Percentiles rank a stretch among this genome's conserved stretches.
phyloP scores from a whole-genome alignment of 2,329 filamentous ascomycete genomes.

The Colletotrichum zoysiae region DNA sequence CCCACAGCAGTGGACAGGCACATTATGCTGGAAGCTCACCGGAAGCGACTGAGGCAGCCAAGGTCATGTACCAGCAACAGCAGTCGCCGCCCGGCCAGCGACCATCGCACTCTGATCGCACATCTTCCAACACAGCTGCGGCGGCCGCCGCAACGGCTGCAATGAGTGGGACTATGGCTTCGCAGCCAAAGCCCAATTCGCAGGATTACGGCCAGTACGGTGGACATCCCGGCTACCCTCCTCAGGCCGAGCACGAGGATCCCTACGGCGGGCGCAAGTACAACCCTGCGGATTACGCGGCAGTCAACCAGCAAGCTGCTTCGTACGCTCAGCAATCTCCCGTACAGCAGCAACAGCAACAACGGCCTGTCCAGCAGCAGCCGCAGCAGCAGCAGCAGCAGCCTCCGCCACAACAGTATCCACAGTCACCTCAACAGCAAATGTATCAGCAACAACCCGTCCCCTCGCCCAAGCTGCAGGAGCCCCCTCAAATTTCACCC shows the following conservation, averaged over 20 bases:
- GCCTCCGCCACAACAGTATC: slow-evolving; percentile 49
- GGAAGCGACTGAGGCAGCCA: slow-evolving; percentile 74
- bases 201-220: slow-evolving; percentile 53
- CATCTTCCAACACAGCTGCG: slow-evolving; percentile 64
- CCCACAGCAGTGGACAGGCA: slow-evolving; percentile 41
- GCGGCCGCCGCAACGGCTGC: slow-evolving; percentile 69
- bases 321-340: slow-evolving; percentile 54
- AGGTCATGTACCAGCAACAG: slow-evolving; percentile 70
- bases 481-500: slow-evolving; percentile 46
- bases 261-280: slow-evolving; percentile 71
- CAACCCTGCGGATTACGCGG: slow-evolving; percentile 82
- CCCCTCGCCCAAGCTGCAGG: slow-evolving; percentile 37
- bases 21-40: slow-evolving; percentile 49
- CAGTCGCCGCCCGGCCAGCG: slow-evolving; percentile 60
- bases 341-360: slow-evolving; percentile 52
- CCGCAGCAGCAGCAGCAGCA: slow-evolving; percentile 44
- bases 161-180: slow-evolving; percentile 64
- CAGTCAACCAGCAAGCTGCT: slow-evolving; percentile 68
- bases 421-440: slow-evolving; percentile 51
- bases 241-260: slow-evolving; percentile 43
- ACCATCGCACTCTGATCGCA: slow-evolving; percentile 65
- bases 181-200: slow-evolving; percentile 47
- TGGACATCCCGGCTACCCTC: slow-evolving; percentile 47
- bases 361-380: slow-evolving; percentile 49
- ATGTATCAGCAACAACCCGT: slow-evolving; percentile 49